These are phyloP conservation scores for Viola pubescens DNA, from an alignment of 441 rosid genomes.

Conservation along the genomic window DNA sequence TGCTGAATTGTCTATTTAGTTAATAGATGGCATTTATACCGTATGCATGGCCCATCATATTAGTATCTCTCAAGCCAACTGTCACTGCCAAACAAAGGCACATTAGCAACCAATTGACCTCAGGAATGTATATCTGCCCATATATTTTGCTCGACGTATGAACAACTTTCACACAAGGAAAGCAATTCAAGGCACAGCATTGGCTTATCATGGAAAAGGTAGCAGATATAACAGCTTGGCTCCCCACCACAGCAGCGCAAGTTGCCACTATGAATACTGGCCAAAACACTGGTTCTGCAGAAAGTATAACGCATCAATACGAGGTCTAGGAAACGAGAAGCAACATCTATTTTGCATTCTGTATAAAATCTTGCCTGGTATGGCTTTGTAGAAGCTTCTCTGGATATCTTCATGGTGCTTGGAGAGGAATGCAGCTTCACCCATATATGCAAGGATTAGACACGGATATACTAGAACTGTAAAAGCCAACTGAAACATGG, in stretches of 20 bases:
- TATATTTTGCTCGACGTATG: slow-evolving; percentile 67
- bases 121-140: slow-evolving; percentile 70
- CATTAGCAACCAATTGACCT: slow-evolving; percentile 72
- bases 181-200: slow-evolving; percentile 61
- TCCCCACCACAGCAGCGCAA: slow-evolving; percentile 65
- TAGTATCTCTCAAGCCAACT: slow-evolving; percentile 55
- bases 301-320: slow-evolving; percentile 3
- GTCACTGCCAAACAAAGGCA: slow-evolving; percentile 57
- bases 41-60: slow-evolving; percentile 64
- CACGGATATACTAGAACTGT: slow-evolving; percentile 56
- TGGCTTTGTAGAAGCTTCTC: slow-evolving; percentile 73
- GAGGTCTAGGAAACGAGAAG: slow-evolving; percentile 7
- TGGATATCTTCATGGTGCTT: slow-evolving; percentile 62
- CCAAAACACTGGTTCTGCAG: slow-evolving; percentile 66
- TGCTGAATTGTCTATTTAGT: neutral
- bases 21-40: slow-evolving; percentile 26
- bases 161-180: slow-evolving; percentile 55
- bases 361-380: slow-evolving; percentile 49
- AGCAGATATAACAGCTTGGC: slow-evolving; percentile 75
- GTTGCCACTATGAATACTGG: slow-evolving; percentile 71
- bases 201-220: slow-evolving; percentile 77
- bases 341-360: neutral
- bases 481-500: slow-evolving; percentile 44
- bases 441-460: slow-evolving; percentile 66
- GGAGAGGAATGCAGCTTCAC: slow-evolving; percentile 68